phyloP scores from a whole-genome alignment of 306 rosid species.

The Sindora glabra region DNA sequence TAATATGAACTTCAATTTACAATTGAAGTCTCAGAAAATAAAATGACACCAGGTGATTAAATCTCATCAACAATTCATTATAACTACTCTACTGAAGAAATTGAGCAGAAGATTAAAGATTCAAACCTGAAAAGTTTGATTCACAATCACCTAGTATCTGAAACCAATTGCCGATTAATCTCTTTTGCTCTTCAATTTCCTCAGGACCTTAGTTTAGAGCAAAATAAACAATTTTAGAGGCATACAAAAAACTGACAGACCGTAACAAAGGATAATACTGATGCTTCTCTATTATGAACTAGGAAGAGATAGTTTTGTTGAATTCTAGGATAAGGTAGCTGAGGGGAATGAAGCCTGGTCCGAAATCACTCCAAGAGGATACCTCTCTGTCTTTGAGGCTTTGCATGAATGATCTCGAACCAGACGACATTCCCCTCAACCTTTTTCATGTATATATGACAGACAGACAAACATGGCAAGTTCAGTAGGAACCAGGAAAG shows the following conservation, averaged over 20 bases:
- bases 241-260: no score
- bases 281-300: no score
- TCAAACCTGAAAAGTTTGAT: not conserved
- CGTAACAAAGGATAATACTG: no score
- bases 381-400: slow-evolving; percentile 8
- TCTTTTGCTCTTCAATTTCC: slow-evolving; percentile 3
- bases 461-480: no score
- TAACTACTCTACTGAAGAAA: slow-evolving; percentile 12
- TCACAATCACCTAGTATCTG: slow-evolving; percentile 22
- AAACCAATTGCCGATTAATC: slow-evolving; percentile 3
- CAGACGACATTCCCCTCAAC: slow-evolving; percentile 81
- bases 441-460: slow-evolving; percentile 23
- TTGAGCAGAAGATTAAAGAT: not conserved
- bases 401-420: slow-evolving; percentile 55
- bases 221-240: no score
- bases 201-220: not conserved
- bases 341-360: slow-evolving; percentile 98
- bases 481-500: slow-evolving; percentile 18
- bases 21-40: not conserved
- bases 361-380: slow-evolving; percentile 49
- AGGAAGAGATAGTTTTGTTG: not conserved
- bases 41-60: not conserved
- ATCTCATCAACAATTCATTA: slow-evolving; percentile 13
- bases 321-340: no score
- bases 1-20: no score